phyloP scores from a whole-genome alignment of 331 rosid genomes.

The Acacia concinna region DNA sequence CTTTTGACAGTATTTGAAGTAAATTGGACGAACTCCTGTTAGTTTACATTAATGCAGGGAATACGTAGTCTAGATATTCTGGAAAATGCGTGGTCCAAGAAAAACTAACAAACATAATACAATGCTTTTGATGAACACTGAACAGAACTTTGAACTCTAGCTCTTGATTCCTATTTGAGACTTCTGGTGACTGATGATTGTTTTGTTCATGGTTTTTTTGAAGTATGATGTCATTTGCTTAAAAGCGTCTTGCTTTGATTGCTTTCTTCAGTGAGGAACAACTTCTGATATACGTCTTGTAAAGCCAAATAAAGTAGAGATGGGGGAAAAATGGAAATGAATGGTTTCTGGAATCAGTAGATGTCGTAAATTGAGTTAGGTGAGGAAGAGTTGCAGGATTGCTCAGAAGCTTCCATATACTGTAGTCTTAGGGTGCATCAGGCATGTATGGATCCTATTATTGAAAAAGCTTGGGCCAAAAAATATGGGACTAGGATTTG shows the following conservation, averaged over 20 bases:
- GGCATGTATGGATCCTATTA: background rate
- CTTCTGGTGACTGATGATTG: background rate
- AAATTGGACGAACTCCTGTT: background rate
- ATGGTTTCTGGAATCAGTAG: background rate
- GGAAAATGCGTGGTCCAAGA: background rate
- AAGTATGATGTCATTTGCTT: background rate
- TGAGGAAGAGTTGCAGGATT: constrained; percentile 20
- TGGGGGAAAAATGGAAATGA: background rate
- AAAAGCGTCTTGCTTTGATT: background rate
- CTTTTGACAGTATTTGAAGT: background rate
- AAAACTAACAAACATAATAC: background rate
- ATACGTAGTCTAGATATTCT: background rate
- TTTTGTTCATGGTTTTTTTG: background rate
- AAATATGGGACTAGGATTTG: background rate
- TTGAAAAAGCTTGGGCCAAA: background rate
- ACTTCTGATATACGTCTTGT: background rate
- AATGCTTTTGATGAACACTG: background rate
- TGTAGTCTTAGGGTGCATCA: background rate
- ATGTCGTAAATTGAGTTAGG: constrained; percentile 5
- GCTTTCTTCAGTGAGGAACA: background rate
- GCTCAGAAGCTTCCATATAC: background rate
- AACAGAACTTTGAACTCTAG: background rate
- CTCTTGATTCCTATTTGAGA: background rate
- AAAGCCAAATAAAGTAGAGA: background rate
- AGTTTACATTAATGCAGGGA: background rate